Percentiles rank a stretch among this genome's conserved stretches.
Conservation (phyloP, 2,329 filamentous ascomycete genomes). For the Gaeumannomyces tritici region DNA sequence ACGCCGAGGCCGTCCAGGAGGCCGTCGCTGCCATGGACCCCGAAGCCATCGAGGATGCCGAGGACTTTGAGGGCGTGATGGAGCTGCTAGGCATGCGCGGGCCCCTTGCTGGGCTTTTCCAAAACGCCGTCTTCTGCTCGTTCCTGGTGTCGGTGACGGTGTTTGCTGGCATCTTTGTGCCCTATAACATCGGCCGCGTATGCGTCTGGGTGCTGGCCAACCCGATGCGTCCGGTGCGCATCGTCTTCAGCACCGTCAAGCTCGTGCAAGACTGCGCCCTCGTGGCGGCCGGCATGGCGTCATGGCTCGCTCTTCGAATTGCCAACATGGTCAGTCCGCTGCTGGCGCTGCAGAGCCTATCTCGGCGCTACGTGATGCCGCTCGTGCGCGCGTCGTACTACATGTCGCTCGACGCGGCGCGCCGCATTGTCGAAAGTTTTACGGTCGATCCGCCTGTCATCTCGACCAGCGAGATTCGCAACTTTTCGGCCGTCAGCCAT, state of each 20-base stretch:
- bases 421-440: slow-evolving; percentile 39
- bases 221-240: slow-evolving; percentile 64
- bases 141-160: slow-evolving; percentile 84
- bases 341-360: slow-evolving; percentile 17
- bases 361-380: slow-evolving; percentile 3
- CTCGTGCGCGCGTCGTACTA: slow-evolving; percentile 24
- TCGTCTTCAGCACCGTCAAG: slow-evolving; percentile 66
- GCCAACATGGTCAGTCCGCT: slow-evolving; percentile 29
- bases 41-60: slow-evolving; percentile 72
- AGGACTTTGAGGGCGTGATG: slow-evolving; percentile 93
- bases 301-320: slow-evolving; percentile 22
- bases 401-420: slow-evolving; percentile 30
- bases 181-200: slow-evolving; percentile 84
- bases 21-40: slow-evolving; percentile 62
- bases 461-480: slow-evolving; percentile 54
- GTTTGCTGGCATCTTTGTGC: slow-evolving; percentile 76
- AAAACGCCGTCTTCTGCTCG: slow-evolving; percentile 91
- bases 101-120: slow-evolving; percentile 77
- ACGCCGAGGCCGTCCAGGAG: slow-evolving; percentile 52
- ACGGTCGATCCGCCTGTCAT: slow-evolving; percentile 40
- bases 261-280: slow-evolving; percentile 67
- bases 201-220: slow-evolving; percentile 72
- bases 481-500: slow-evolving; percentile 69
- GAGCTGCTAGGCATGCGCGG: slow-evolving; percentile 96
- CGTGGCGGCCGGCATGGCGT: slow-evolving; percentile 49